Conservation (phyloP, 2,329 filamentous ascomycete genomes). For the Pseudogymnoascus sp. region DNA sequence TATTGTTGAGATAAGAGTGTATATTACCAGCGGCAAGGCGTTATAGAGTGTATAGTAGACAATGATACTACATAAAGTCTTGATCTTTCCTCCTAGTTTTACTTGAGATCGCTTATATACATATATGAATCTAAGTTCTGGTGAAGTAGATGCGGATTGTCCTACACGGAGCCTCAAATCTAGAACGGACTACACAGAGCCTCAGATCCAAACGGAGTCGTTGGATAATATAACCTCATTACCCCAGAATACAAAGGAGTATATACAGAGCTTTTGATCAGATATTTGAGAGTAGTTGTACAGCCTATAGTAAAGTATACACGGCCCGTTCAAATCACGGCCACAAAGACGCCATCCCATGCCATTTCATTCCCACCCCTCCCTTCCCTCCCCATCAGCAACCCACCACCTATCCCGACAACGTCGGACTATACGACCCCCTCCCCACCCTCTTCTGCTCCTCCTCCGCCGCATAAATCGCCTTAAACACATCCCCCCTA, state of each 20-base stretch:
- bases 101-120: not conserved
- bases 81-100: not conserved
- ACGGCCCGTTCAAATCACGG: constrained; percentile 1
- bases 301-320: constrained; percentile 2
- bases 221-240: too few relatives aligned
- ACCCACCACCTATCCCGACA: not conserved
- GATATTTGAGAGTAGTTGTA: constrained; percentile 5
- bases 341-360: constrained; percentile 11
- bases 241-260: not conserved
- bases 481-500: constrained; percentile 60
- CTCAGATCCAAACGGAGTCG: not conserved
- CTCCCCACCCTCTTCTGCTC: constrained; percentile 34
- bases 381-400: not conserved
- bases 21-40: constrained; percentile 10
- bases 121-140: not conserved
- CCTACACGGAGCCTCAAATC: not conserved
- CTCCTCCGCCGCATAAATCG: constrained; percentile 29
- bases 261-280: not conserved
- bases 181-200: not conserved
- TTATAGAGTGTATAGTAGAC: constrained; percentile 9
- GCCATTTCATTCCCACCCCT: constrained; percentile 9
- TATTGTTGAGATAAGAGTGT: constrained; percentile 5
- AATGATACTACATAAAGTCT: constrained; percentile 8
- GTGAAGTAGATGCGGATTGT: not conserved
- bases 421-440: constrained; percentile 27